Evolutionary conservation across 1,139 yeast genomes (phyloP).

Genomic region (Sugiyamaella paludigena): DNA sequence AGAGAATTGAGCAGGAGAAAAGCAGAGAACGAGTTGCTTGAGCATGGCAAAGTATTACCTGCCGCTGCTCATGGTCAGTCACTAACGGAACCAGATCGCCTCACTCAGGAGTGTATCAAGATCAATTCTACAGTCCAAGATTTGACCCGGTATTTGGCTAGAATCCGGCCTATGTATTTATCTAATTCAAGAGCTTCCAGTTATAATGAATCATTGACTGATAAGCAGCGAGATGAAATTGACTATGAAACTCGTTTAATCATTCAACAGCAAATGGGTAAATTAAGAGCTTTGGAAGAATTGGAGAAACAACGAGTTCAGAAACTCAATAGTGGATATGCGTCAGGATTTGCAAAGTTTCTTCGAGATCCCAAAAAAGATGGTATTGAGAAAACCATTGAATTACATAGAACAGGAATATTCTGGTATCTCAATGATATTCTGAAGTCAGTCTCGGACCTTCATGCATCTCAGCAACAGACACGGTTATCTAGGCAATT

Average conservation of each 20-base stretch:
- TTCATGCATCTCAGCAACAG: slow-evolving; percentile 40
- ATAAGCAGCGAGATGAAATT: slow-evolving; percentile 42
- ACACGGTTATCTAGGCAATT: slow-evolving; percentile 37
- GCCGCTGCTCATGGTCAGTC: neutral
- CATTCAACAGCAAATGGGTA: slow-evolving; percentile 37
- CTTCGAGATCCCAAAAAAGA: slow-evolving; percentile 30
- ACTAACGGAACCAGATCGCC: slow-evolving; percentile 22
- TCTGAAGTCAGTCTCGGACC: slow-evolving; percentile 35
- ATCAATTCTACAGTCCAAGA: slow-evolving; percentile 27
- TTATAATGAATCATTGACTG: slow-evolving; percentile 32
- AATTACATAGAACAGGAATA: slow-evolving; percentile 38
- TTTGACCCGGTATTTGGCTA: slow-evolving; percentile 25
- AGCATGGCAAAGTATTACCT: slow-evolving; percentile 2
- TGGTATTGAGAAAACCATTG: slow-evolving; percentile 31
- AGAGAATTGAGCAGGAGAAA: slow-evolving; percentile 26
- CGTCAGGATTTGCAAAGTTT: slow-evolving; percentile 21
- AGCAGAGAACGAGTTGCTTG: slow-evolving; percentile 20
- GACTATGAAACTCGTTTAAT: slow-evolving; percentile 41
- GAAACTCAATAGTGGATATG: slow-evolving; percentile 14
- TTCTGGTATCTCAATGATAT: slow-evolving; percentile 35
- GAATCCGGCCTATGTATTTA: slow-evolving; percentile 36
- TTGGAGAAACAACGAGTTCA: slow-evolving; percentile 31
- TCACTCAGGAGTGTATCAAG: slow-evolving; percentile 30
- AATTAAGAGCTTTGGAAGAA: slow-evolving; percentile 39
- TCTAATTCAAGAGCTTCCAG: slow-evolving; percentile 25